phyloP scores from a whole-genome alignment of 176 grass and related monocot species.

The Oryza brachyantha region DNA sequence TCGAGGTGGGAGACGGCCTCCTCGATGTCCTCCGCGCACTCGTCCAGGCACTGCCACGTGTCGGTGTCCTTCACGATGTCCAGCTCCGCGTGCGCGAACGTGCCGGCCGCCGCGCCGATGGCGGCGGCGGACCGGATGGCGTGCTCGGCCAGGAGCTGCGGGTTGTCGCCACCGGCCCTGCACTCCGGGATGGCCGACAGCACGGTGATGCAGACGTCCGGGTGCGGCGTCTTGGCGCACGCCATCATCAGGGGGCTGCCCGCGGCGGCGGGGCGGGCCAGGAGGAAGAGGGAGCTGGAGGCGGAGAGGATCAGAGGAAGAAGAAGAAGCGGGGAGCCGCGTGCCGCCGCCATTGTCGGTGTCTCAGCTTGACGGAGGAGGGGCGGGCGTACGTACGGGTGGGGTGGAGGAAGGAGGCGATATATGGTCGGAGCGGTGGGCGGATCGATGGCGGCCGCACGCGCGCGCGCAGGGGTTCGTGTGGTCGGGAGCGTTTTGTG shows the following conservation, averaged over 20 bases:
- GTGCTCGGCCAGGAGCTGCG: slow-evolving; percentile 12
- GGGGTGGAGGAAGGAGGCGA: not conserved
- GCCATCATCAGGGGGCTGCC: not conserved
- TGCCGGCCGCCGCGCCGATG: not conserved
- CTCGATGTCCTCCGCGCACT: slow-evolving; percentile 50
- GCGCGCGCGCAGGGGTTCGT: not conserved
- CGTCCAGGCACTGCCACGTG: slow-evolving; percentile 45
- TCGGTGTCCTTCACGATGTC: slow-evolving; percentile 19
- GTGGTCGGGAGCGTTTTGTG: slow-evolving; percentile 29
- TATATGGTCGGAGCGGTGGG: not conserved
- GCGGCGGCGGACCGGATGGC: not conserved
- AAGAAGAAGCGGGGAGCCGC: not conserved
- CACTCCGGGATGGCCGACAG: not conserved
- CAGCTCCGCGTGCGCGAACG: slow-evolving; percentile 15
- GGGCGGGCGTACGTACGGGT: no score
- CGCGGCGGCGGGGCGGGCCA: not conserved
- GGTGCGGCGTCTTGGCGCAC: slow-evolving; percentile 41
- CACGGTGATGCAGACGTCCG: not conserved
- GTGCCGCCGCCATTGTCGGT: not conserved
- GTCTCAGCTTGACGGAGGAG: not conserved
- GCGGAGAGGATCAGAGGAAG: not conserved
- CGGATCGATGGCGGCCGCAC: not conserved
- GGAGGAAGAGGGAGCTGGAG: not conserved
- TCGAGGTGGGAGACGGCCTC: slow-evolving; percentile 47
- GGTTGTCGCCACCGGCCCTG: not conserved